Conservation (phyloP, 371 early-diverging fungal species). For the Syncephalis plumigaleata region DNA sequence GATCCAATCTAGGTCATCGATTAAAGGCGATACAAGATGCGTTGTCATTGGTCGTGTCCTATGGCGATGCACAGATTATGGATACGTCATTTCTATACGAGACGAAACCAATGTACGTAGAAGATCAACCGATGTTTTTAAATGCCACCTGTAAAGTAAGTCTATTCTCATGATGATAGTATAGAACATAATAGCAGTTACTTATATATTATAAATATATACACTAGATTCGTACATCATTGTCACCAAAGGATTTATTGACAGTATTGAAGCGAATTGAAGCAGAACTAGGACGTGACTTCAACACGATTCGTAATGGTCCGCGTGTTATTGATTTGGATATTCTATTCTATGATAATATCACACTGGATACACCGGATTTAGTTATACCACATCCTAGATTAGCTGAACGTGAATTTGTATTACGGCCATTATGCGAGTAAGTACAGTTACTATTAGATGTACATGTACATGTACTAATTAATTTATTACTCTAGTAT, state of each 20-base stretch:
- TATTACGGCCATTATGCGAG: slow-evolving; percentile 83
- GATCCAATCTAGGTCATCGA: slow-evolving; percentile 85
- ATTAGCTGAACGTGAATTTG: slow-evolving; percentile 88
- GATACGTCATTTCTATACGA: slow-evolving; percentile 95
- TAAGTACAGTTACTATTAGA: slow-evolving; percentile 17
- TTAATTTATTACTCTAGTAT: slow-evolving; percentile 17
- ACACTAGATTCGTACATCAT: slow-evolving; percentile 38
- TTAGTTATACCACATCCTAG: slow-evolving; percentile 80
- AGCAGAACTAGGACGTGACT: slow-evolving; percentile 49
- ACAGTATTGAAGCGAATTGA: slow-evolving; percentile 70
- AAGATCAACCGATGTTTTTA: slow-evolving; percentile 82
- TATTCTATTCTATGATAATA: slow-evolving; percentile 76
- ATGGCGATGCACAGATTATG: slow-evolving; percentile 32
- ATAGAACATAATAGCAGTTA: not conserved
- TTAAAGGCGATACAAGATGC: slow-evolving; percentile 60
- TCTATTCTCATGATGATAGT: not conserved
- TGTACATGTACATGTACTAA: not conserved
- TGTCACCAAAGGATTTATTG: slow-evolving; percentile 62
- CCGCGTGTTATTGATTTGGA: slow-evolving; percentile 92
- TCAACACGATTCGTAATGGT: slow-evolving; percentile 54
- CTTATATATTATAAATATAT: not conserved
- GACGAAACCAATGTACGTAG: slow-evolving; percentile 88
- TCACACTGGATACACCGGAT: slow-evolving; percentile 41
- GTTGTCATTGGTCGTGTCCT: slow-evolving; percentile 31
- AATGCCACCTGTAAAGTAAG: slow-evolving; percentile 75